Base-by-base conservation (phyloP, 495 filamentous ascomycete species). In the Neurospora africana region DNA sequence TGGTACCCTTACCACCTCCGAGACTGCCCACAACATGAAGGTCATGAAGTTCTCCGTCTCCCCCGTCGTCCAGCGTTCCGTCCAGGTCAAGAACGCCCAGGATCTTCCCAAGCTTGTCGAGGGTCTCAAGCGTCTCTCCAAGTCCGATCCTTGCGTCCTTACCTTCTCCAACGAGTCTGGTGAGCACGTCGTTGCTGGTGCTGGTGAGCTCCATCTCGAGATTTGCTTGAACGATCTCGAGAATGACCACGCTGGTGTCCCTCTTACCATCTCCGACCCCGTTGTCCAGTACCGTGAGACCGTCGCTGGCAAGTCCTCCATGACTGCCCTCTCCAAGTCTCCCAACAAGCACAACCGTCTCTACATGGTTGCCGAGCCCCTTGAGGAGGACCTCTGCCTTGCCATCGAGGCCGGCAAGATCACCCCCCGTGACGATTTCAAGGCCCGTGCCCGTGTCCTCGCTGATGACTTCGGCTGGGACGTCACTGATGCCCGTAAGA, bases 1-100 rank as follows among this genome's bases (percentile, higher is more conserved):
- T 80, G 95, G 95, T 89, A 99, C 95, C 76, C 90, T 99, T 75
- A 97, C 94, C 83, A 99, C 96, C 80, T 90, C 89, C 79, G 95
- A 99, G 74, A 95, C 94, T 73, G 95, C 95, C 78, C 95, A 99
- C 91, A 99, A 99, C 89, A 85, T 99, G 76, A 99, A 98, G 91
- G 95, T 99, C 85, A 99, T 99, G 95, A 97, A 97, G 87, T 99
- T 99, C 92, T 99, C 95, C 79, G 95, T 99, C 81, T 98, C 95
- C 47, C 95, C 95, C 81, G 95, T 99, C 84, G 96, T 99, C 76
- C 95, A 90, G 85, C 95, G 95, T 76, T 97, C 96, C 83, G 95
- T 99, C 77, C 94, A 98, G 85, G 95, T 98, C 87, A 98, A 98
- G 92, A 99, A 99, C 85, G 96, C 96, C 83, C 92, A 95, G 84